Evolutionary conservation across 1,284 basidiomycete genomes (phyloP), one percentile per base, ranked within the genome.

Genomic region (Lentinula novae-zelandiae): DNA sequence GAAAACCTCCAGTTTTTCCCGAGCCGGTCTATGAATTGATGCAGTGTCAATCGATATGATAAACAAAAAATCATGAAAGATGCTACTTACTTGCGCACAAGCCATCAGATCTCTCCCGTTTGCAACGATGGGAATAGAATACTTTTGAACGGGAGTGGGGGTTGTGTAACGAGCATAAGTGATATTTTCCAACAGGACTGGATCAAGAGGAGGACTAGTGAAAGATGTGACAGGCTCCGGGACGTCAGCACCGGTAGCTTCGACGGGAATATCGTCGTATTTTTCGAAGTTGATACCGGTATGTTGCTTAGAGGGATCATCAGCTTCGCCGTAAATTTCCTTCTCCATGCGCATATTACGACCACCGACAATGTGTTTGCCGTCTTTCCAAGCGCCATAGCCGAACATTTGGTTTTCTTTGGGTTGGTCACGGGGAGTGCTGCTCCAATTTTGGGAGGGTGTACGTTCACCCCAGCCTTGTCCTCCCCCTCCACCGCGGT

Each of bases 231-330:
- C 87, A 56, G 96, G 95, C 59, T 98, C 96, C 64, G 97, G 97
- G 27, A 97, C 96, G 67, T 92, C 93, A 63, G 89, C 87, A 67
- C 97, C 97, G 55, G 95, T 98, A 49, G 95, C 96, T 79, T 99
- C 97, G 68, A 99, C 96, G 66, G 97, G 97, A 71, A 99, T 99
- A 76, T 99, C 96, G 75, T 97, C 96, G 74, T 99, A 99, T 78
- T 97, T 97, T 82, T 99, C 97, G 72, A 99, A 99, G 82, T 99
- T 99, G 82, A 99, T 98, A 67, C 97, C 97, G 55, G 96, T 97
- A 70, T 94, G 89, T 74, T 96, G 91, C 71, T 86, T 89, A 60
- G 84, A 84, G 15, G 88, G 87, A 74, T 98, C 97, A 60, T 86
- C 82, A 48, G 83, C 82, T 65, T 97, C 95, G 58, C 97, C 97